Conservation (phyloP, 2,329 filamentous ascomycete genomes). For the Fulvia fulva region DNA sequence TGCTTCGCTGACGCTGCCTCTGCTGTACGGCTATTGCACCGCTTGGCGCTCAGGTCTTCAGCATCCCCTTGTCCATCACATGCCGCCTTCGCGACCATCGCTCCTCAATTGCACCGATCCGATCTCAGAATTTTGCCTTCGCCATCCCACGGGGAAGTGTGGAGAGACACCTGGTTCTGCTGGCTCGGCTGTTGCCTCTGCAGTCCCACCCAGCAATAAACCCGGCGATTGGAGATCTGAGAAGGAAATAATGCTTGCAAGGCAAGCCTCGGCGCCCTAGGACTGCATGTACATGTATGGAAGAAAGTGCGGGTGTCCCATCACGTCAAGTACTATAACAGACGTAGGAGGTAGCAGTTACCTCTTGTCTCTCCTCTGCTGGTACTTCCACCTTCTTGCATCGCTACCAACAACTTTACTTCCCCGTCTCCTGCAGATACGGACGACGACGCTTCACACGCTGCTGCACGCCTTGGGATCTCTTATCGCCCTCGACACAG, state of each 20-base stretch:
- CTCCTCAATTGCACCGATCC: not conserved
- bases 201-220: not conserved
- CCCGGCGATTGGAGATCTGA: not conserved
- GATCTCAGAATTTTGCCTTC: not conserved
- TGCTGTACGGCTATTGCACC: not conserved
- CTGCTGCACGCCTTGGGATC: not conserved
- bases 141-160: not conserved
- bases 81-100: not conserved
- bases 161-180: not conserved
- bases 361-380: not conserved
- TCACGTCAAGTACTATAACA: not conserved
- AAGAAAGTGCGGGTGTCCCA: not conserved
- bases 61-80: not conserved
- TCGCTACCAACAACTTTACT: not conserved
- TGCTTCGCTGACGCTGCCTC: not conserved
- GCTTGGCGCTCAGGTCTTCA: not conserved
- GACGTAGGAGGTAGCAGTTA: not conserved
- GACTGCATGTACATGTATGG: too few relatives aligned
- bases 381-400: not conserved
- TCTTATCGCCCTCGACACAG: not conserved
- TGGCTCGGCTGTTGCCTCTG: not conserved
- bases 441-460: not conserved
- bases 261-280: conserved; percentile 1
- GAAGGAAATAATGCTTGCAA: not conserved
- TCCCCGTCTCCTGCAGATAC: not conserved